Evolutionary conservation across 345 rosid species (phyloP).

Genomic region (Brassica juncea): DNA sequence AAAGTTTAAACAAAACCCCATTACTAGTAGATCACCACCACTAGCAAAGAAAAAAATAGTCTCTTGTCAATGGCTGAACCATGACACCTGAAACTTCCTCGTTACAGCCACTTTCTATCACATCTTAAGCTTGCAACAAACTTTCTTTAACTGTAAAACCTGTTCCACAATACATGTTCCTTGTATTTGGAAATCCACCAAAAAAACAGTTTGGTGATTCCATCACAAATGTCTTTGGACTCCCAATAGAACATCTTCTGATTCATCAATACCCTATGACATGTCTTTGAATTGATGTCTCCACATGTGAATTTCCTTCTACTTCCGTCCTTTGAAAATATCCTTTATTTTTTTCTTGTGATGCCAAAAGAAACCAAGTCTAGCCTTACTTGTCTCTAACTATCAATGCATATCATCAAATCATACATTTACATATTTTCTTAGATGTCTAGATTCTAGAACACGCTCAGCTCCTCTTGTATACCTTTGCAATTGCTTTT

Average conservation of each 20-base stretch:
- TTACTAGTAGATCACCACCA: neutral
- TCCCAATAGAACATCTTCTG: neutral
- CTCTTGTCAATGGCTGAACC: neutral
- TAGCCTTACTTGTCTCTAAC: neutral
- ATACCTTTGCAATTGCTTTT: neutral
- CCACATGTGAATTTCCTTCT: neutral
- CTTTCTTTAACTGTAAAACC: neutral
- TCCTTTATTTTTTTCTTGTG: neutral
- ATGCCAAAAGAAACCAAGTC: neutral
- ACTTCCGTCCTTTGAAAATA: neutral
- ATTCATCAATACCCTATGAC: too few relatives aligned
- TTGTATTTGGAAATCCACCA: too few relatives aligned
- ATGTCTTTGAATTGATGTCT: neutral
- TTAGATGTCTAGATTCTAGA: neutral
- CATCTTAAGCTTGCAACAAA: neutral
- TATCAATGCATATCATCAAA: neutral
- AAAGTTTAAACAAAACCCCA: neutral
- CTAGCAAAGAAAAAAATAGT: neutral
- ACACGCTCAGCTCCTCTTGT: neutral
- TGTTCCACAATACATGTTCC: too few relatives aligned
- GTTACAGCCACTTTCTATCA: neutral
- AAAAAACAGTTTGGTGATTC: too few relatives aligned
- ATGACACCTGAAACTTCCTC: neutral
- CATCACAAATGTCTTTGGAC: neutral
- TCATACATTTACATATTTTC: neutral